phyloP scores from a whole-genome alignment of 345 rosid species.

The Hibiscus tridactylites region DNA sequence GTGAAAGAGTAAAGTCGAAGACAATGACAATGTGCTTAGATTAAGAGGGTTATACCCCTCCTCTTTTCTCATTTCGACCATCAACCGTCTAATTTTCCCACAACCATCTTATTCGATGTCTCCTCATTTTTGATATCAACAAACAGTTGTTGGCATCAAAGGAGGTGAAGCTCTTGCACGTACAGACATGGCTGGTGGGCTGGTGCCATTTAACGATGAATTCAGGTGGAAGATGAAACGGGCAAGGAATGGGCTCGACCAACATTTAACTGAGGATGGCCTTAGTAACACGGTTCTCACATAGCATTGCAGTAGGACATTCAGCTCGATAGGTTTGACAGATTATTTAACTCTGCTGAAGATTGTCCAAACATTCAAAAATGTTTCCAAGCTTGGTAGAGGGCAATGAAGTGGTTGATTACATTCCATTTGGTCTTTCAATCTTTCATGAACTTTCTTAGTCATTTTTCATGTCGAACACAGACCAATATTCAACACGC shows the following conservation, averaged over 20 bases:
- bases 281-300: conserved; percentile 92
- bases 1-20: too few species aligned
- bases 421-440: conserved; percentile 5
- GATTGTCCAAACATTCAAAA: conserved; percentile 94
- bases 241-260: conserved; percentile 83
- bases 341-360: conserved; percentile 79
- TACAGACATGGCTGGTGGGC: conserved; percentile 53
- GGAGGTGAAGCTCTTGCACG: conserved; percentile 62
- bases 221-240: conserved; percentile 87
- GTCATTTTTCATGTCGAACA: neutral
- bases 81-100: too few species aligned
- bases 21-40: too few species aligned
- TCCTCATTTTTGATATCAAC: too few species aligned
- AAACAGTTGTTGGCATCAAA: conserved; percentile 73
- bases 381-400: conserved; percentile 89
- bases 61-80: too few species aligned
- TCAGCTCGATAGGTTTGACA: conserved; percentile 79
- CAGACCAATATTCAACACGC: too few species aligned
- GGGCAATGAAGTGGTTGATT: conserved; percentile 65
- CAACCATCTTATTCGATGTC: too few species aligned
- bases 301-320: conserved; percentile 83
- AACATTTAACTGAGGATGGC: conserved; percentile 86
- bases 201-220: conserved; percentile 87
- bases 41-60: too few species aligned
- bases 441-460: conserved; percentile 11